Evolutionary conservation across 1,284 basidiomycete genomes (phyloP), one percentile per base, ranked within the genome.

Genomic region (Cutaneotrichosporon daszewskae): DNA sequence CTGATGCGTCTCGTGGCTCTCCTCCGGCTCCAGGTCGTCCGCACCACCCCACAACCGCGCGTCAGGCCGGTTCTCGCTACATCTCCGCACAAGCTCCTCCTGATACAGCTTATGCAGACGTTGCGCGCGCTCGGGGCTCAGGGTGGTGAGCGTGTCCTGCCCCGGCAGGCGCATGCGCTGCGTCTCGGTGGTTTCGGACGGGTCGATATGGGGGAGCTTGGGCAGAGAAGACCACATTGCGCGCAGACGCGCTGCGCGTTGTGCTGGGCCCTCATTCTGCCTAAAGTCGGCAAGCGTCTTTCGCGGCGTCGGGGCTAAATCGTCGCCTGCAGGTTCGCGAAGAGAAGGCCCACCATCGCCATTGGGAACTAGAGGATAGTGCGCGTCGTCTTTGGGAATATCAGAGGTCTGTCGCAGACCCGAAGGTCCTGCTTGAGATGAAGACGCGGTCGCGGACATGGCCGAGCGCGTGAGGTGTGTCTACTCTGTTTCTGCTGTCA

Each of bases 91-190:
- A 31, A 94, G 72, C 64, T 92, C 89, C 54, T 80, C 78, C 54
- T 85, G 80, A 70, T 92, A 91, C 71, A 81, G 78, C 44, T 74
- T 76, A 54, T 79, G 75, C 58, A 89, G 73, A 55, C 78, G 74
- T 59, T 80, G 77, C 16, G 84, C 87, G 50, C 77, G 75, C 69
- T 87, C 84, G 27, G 73, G 75, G 29, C 81, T 83, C 53, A 85
- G 65, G 40, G 72, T 68, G 18, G 60, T 57, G 25, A 61, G 42
- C 11, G 69, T 72, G 51, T 58, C 69, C 49, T 72, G 69, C 5
- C 66, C 69, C 3, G 69, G 69, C 4, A 72, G 45, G 32, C 64
- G 59, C 60, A 65, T 66, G 20, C 53, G 53, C 44, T 62, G 57
- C 2, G 62, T 60, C 20, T 60, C 47, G 8, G 64, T 64, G 3